These are phyloP conservation scores for Ophiocordyceps polyrhachis-furcata DNA, from an alignment of 2,329 filamentous ascomycete genomes.

Conservation along the genomic window DNA sequence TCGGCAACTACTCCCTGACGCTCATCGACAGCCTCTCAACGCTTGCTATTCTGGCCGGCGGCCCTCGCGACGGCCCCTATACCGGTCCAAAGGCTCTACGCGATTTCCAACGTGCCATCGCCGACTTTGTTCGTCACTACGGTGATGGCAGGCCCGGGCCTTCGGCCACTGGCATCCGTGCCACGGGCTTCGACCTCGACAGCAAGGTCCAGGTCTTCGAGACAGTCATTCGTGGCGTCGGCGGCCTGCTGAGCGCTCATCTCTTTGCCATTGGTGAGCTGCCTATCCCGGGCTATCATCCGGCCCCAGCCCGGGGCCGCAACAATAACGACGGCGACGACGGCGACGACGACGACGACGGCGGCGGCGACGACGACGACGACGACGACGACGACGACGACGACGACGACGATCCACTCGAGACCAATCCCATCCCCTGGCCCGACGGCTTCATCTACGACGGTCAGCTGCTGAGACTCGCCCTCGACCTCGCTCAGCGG, in stretches of 20 bases:
- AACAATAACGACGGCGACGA: not conserved
- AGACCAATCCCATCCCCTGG: slow-evolving; percentile 46
- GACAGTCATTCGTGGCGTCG: slow-evolving; percentile 84
- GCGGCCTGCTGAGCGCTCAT: slow-evolving; percentile 81
- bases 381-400: slow-evolving; percentile 7
- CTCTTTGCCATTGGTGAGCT: slow-evolving; percentile 82
- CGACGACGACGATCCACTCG: slow-evolving; percentile 20
- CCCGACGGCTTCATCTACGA: slow-evolving; percentile 64
- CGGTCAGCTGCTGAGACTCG: slow-evolving; percentile 77
- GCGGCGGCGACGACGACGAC: slow-evolving; percentile 9
- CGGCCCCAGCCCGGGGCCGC: slow-evolving; percentile 10
- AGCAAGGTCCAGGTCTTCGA: slow-evolving; percentile 99
- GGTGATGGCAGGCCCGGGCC: slow-evolving; percentile 61
- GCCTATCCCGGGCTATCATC: slow-evolving; percentile 63
- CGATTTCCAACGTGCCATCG: slow-evolving; percentile 67
- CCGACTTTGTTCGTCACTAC: slow-evolving; percentile 60
- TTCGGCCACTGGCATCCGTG: slow-evolving; percentile 50
- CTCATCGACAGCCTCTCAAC: slow-evolving; percentile 91
- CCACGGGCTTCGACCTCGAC: slow-evolving; percentile 78
- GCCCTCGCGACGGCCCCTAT: slow-evolving; percentile 25
- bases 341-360: slow-evolving; percentile 14
- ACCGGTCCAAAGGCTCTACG: slow-evolving; percentile 32
- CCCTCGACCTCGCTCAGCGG: slow-evolving; percentile 65
- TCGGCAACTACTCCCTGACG: slow-evolving; percentile 93
- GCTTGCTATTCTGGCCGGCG: slow-evolving; percentile 75